Conservation (phyloP, 1,139 yeast genomes). For the Pichia kudriavzevii region DNA sequence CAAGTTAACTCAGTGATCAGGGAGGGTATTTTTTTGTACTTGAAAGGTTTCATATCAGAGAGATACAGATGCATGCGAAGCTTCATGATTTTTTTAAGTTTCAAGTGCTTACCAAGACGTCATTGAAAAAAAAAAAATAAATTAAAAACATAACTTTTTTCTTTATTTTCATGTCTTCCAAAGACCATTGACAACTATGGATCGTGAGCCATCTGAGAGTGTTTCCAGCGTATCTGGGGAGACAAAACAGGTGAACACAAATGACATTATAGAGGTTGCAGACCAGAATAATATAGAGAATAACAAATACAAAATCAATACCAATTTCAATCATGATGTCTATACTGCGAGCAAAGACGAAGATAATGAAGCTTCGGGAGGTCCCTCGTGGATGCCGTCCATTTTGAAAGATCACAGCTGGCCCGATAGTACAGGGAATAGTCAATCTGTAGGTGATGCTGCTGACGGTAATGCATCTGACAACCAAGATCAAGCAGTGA, state of each 20-base stretch:
- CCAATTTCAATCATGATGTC: slow-evolving; percentile 17
- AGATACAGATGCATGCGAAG: too few species aligned
- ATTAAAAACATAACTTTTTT: too few species aligned
- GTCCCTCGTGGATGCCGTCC: slow-evolving; percentile 24
- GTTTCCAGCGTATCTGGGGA: background rate
- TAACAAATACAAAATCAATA: slow-evolving; percentile 21
- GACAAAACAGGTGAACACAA: slow-evolving; percentile 17
- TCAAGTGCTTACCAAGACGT: too few species aligned
- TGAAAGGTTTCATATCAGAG: too few species aligned
- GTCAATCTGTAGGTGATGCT: slow-evolving; percentile 5
- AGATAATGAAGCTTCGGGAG: slow-evolving; percentile 1
- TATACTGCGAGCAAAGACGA: background rate
- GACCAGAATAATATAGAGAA: slow-evolving; percentile 1
- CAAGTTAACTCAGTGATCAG: too few species aligned
- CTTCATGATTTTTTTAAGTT: too few species aligned
- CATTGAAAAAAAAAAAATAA: too few species aligned
- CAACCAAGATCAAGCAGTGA: slow-evolving; percentile 7
- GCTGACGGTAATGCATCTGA: slow-evolving; percentile 1
- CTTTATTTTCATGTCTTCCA: too few species aligned
- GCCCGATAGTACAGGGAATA: slow-evolving; percentile 19
- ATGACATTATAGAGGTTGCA: slow-evolving; percentile 16
- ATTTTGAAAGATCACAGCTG: slow-evolving; percentile 23
- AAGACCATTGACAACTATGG: too few species aligned
- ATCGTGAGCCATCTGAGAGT: too few species aligned
- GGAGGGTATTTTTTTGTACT: too few species aligned